Conservation (phyloP, 1,284 basidiomycete species). For the Melampsora americana region DNA sequence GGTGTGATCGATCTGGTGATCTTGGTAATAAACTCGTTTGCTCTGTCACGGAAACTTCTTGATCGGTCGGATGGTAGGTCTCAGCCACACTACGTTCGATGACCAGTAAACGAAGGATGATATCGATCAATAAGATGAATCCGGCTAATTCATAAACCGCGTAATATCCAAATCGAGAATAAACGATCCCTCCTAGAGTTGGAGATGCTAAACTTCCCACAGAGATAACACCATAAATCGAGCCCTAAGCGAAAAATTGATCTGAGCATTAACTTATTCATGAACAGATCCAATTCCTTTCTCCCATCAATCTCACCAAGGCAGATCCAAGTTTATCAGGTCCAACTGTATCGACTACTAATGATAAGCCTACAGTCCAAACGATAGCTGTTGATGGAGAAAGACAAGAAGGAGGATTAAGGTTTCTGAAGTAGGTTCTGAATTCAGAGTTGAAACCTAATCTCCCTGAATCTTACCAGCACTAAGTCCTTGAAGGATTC, state of each 20-base stretch:
- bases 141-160: constrained; percentile 29
- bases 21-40: background rate
- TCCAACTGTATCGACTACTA: constrained; percentile 26
- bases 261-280: too few species aligned
- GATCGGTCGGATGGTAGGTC: background rate
- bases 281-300: too few species aligned
- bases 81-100: constrained; percentile 17
- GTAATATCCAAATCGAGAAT: constrained; percentile 33
- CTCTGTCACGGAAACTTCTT: background rate
- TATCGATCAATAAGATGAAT: constrained; percentile 24
- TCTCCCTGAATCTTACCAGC: constrained; percentile 10
- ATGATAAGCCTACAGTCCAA: constrained; percentile 39
- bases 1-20: constrained; percentile 7
- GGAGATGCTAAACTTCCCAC: constrained; percentile 21
- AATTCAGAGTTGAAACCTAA: background rate
- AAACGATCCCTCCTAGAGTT: constrained; percentile 36
- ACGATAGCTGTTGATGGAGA: constrained; percentile 26
- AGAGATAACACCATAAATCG: constrained; percentile 12
- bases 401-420: too few species aligned
- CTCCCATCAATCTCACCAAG: constrained; percentile 12
- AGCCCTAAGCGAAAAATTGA: too few species aligned
- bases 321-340: constrained; percentile 28
- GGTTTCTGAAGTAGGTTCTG: too few species aligned
- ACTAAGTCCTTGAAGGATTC: constrained; percentile 38
- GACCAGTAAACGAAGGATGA: constrained; percentile 24